Evolutionary conservation across 192 early-diverging fungal species (phyloP).

Genomic region (Haplosporangium gracile): DNA sequence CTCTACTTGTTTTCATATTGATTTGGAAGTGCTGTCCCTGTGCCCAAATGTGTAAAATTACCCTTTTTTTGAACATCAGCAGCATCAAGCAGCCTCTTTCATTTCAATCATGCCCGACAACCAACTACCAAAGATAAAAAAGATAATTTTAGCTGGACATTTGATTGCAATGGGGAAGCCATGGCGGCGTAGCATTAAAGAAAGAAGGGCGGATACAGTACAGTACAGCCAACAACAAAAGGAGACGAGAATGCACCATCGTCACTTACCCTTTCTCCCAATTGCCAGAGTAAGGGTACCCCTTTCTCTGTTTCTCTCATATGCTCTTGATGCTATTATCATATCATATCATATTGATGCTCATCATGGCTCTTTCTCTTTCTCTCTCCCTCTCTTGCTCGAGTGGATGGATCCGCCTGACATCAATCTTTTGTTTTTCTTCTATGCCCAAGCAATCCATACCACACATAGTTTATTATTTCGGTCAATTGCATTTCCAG

Average conservation of each 20-base stretch:
- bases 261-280: background rate
- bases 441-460: background rate
- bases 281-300: background rate
- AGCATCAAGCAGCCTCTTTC: background rate
- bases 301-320: background rate
- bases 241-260: background rate
- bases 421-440: background rate
- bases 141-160: background rate
- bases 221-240: background rate
- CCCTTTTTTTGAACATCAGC: background rate
- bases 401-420: background rate
- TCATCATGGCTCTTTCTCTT: background rate
- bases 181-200: background rate
- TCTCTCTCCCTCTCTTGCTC: background rate
- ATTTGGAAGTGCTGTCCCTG: background rate
- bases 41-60: background rate
- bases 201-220: background rate
- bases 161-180: background rate
- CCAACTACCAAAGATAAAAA: background rate
- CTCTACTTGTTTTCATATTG: background rate
- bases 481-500: background rate
- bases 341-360: slow-evolving; percentile 8
- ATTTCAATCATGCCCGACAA: background rate
- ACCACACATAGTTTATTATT: background rate
- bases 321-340: background rate